A percentile compares a stretch with the other conserved stretches of the same genome.
phyloP scores from a whole-genome alignment of 2,329 filamentous ascomycete genomes.

The Alternaria dauci region DNA sequence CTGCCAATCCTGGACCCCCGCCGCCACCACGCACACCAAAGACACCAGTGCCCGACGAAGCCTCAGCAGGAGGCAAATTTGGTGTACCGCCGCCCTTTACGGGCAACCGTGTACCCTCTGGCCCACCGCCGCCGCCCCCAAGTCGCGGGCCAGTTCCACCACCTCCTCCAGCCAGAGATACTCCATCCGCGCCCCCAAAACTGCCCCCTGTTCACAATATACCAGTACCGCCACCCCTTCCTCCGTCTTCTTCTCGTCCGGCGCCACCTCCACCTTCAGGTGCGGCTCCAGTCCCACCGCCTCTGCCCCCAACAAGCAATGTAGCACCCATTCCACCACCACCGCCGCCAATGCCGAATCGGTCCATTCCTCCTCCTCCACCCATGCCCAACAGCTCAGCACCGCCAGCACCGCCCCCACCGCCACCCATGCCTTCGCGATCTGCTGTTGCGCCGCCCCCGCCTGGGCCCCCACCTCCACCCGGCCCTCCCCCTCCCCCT shows the following conservation, averaged over 20 bases:
- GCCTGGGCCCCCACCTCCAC: slow-evolving; percentile 45
- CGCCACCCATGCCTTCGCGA: slow-evolving; percentile 40
- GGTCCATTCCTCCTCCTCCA: slow-evolving; percentile 4
- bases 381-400: slow-evolving; percentile 20
- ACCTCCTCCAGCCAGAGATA: slow-evolving; percentile 57
- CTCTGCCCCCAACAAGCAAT: slow-evolving; percentile 36
- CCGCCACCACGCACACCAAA: slow-evolving; percentile 67
- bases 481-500: slow-evolving; percentile 35
- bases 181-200: slow-evolving; percentile 50
- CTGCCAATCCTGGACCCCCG: slow-evolving; percentile 67
- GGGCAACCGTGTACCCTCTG: slow-evolving; percentile 66
- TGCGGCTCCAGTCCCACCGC: slow-evolving; percentile 42
- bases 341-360: slow-evolving; percentile 16
- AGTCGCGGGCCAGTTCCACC: slow-evolving; percentile 73
- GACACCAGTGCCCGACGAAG: slow-evolving; percentile 68
- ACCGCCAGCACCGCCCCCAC: slow-evolving; percentile 45
- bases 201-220: slow-evolving; percentile 58
- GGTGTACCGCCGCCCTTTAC: slow-evolving; percentile 82
- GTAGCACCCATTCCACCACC: slow-evolving; percentile 38
- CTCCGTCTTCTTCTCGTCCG: slow-evolving; percentile 40
- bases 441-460: slow-evolving; percentile 41
- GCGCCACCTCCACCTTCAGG: slow-evolving; percentile 36
- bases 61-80: slow-evolving; percentile 64
- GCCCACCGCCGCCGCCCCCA: slow-evolving; percentile 80
- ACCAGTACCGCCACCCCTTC: slow-evolving; percentile 36